Conservation (phyloP, 768 basidiomycete species). For the Zangia roseola region DNA sequence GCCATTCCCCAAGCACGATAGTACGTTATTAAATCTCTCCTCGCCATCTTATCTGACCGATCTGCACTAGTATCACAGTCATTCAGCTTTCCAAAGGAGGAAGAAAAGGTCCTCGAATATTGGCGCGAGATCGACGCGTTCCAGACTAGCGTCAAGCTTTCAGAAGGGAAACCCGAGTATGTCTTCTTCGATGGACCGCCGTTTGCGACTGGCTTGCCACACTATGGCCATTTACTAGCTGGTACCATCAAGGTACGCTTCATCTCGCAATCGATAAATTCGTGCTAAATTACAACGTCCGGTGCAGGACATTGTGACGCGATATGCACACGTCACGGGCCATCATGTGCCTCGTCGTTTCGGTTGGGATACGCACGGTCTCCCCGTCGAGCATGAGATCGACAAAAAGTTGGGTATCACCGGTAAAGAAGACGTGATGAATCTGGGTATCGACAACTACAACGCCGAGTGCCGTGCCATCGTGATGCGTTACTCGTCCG, state of each 20-base stretch:
- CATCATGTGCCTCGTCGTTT: slow-evolving; percentile 92
- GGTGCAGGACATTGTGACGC: slow-evolving; percentile 94
- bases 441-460: slow-evolving; percentile 96
- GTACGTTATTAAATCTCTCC: slow-evolving; percentile 40
- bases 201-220: slow-evolving; percentile 94
- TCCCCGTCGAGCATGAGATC: slow-evolving; percentile 99
- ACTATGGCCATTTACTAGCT: slow-evolving; percentile 92
- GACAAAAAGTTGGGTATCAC: slow-evolving; percentile 95
- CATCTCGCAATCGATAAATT: slow-evolving; percentile 1
- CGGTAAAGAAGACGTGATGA: slow-evolving; percentile 88
- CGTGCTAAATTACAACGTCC: not conserved
- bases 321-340: slow-evolving; percentile 92
- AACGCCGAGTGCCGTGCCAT: slow-evolving; percentile 95
- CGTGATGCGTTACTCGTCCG: slow-evolving; percentile 93
- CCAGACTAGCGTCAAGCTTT: slow-evolving; percentile 88
- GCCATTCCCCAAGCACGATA: slow-evolving; percentile 71
- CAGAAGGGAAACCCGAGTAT: slow-evolving; percentile 85
- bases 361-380: slow-evolving; percentile 98
- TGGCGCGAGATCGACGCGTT: slow-evolving; percentile 99
- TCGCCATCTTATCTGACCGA: slow-evolving; percentile 5
- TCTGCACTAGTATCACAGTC: slow-evolving; percentile 56
- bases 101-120: slow-evolving; percentile 84
- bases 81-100: slow-evolving; percentile 86
- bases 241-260: slow-evolving; percentile 84
- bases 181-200: slow-evolving; percentile 98